phyloP scores from a whole-genome alignment of 371 early-diverging fungal genomes.

The Zancudomyces culisetae region DNA sequence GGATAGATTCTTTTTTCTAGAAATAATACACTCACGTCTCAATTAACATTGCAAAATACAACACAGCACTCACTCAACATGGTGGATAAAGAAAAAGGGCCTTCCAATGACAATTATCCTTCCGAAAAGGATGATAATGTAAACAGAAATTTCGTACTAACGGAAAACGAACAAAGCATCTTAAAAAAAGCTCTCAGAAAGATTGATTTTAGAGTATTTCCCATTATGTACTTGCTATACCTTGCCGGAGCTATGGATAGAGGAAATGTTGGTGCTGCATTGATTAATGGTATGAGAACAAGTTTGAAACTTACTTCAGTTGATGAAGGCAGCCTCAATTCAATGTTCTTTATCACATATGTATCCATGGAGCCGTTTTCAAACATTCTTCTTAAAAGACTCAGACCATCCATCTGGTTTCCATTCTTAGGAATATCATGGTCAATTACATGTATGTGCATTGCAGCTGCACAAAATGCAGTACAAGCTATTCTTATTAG shows the following conservation, averaged over 20 bases:
- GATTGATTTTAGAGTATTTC: constrained; percentile 13
- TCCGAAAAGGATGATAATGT: too few relatives aligned
- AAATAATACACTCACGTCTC: too few relatives aligned
- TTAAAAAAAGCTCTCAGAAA: neutral
- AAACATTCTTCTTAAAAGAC: constrained; percentile 33
- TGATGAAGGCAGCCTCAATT: constrained; percentile 7
- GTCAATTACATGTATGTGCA: constrained; percentile 26
- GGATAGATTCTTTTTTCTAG: too few relatives aligned
- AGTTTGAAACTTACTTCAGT: constrained; percentile 9
- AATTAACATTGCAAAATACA: too few relatives aligned
- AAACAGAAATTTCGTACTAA: neutral
- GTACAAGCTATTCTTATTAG: constrained; percentile 19
- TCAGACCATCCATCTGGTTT: constrained; percentile 48
- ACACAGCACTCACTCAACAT: too few relatives aligned
- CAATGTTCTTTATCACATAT: neutral
- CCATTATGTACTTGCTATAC: constrained; percentile 13
- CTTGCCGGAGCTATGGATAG: constrained; percentile 16
- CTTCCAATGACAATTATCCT: too few relatives aligned
- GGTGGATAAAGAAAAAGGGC: too few relatives aligned
- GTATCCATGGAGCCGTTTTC: constrained; percentile 27
- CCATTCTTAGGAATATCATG: constrained; percentile 40
- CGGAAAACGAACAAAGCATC: constrained; percentile 5
- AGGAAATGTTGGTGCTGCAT: constrained; percentile 28
- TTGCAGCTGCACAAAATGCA: constrained; percentile 25
- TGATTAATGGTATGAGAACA: constrained; percentile 21